Evolutionary conservation across 2,329 filamentous ascomycete species (phyloP).

Genomic region (Monilinia polystroma): DNA sequence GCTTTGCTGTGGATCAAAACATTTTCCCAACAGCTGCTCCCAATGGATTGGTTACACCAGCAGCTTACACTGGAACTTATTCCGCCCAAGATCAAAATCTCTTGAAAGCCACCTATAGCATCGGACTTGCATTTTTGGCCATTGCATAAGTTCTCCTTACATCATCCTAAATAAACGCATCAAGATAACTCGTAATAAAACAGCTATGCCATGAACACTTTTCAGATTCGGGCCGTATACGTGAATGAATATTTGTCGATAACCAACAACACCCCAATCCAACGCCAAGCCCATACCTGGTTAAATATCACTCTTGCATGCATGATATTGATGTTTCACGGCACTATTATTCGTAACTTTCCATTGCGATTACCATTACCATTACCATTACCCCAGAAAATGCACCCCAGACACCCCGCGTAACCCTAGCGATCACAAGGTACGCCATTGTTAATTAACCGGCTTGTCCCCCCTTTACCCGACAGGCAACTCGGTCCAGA

Average conservation of each 20-base stretch:
- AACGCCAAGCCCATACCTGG: neutral
- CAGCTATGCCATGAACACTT: neutral
- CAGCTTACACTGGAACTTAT: slow-evolving; percentile 8
- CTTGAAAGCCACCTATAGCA: neutral
- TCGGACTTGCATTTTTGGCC: slow-evolving; percentile 1
- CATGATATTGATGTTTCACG: neutral
- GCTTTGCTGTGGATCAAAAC: neutral
- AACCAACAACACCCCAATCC: neutral
- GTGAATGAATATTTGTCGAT: neutral
- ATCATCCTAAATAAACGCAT: neutral
- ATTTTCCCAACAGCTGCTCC: slow-evolving; percentile 5
- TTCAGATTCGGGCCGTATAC: slow-evolving; percentile 6
- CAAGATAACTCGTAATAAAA: neutral
- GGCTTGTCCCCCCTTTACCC: slow-evolving; percentile 17
- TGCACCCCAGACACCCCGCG: slow-evolving; percentile 1
- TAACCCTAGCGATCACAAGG: slow-evolving; percentile 5
- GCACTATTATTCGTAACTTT: neutral
- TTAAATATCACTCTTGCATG: slow-evolving; percentile 4
- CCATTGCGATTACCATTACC: no score
- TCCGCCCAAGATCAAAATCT: neutral
- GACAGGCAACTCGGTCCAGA: neutral
- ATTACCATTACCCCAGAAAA: neutral
- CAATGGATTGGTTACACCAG: slow-evolving; percentile 1
- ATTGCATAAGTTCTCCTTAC: neutral
- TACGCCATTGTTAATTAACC: slow-evolving; percentile 5